Conservation (phyloP, 306 rosid genomes). For the Acacia confusa region DNA sequence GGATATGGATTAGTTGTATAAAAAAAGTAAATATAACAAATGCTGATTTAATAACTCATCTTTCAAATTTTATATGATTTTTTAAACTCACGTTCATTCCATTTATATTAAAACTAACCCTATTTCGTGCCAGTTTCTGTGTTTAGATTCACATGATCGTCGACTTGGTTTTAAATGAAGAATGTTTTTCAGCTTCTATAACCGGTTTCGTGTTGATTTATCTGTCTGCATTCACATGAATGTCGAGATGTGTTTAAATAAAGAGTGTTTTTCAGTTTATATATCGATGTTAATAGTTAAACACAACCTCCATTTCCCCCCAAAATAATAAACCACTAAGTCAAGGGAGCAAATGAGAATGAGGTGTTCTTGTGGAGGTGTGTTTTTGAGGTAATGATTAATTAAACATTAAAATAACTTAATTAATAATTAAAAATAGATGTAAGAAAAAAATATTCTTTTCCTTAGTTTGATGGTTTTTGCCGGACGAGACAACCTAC, state of each 20-base stretch:
- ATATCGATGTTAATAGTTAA: background rate
- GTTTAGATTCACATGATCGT: background rate
- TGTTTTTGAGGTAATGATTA: constrained; percentile 16
- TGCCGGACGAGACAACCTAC: constrained; percentile 70
- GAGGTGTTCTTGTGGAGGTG: background rate
- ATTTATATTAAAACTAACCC: background rate
- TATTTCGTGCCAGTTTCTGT: background rate
- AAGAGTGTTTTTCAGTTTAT: background rate
- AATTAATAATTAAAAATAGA: background rate
- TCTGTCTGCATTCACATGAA: background rate
- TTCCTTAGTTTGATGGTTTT: constrained; percentile 82
- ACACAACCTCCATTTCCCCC: too few relatives aligned
- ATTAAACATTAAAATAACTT: background rate
- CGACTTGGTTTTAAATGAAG: too few relatives aligned
- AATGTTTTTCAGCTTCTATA: too few relatives aligned
- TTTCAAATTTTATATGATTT: background rate
- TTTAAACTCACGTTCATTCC: background rate
- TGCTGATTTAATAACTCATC: background rate
- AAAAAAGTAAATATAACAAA: background rate
- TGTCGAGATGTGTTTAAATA: background rate
- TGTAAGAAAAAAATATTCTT: constrained; percentile 23
- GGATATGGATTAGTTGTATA: background rate
- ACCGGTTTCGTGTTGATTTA: background rate
- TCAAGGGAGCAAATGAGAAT: background rate
- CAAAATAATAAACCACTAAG: too few relatives aligned